These are phyloP conservation scores for Clitoria ternatea DNA, from an alignment of 306 rosid genomes.

Conservation along the genomic window DNA sequence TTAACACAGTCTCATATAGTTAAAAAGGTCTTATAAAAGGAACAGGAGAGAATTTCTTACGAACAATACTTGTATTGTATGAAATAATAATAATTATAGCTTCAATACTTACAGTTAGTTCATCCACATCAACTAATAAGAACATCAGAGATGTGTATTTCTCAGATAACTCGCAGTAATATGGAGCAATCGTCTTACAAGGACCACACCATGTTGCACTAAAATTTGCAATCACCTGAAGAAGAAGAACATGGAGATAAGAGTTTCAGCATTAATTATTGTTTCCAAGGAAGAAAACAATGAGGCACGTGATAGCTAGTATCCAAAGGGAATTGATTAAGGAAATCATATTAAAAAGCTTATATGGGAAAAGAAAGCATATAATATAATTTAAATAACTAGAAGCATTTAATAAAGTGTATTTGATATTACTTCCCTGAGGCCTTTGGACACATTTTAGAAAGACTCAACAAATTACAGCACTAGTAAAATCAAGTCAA, in stretches of 20 bases:
- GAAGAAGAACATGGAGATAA: constrained; percentile 32
- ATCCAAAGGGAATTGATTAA: not conserved
- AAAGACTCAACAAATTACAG: not conserved
- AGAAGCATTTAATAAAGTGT: not conserved
- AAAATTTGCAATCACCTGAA: constrained; percentile 92
- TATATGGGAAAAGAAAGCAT: not conserved
- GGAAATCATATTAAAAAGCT: not conserved
- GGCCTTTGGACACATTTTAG: not conserved
- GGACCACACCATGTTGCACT: constrained; percentile 99
- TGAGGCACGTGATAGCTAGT: not conserved
- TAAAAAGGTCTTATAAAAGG: too few species aligned
- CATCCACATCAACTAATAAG: constrained; percentile 84
- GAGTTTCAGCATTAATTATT: constrained; percentile 15
- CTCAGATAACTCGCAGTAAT: constrained; percentile 74
- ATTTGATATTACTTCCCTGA: not conserved
- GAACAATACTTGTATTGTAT: too few species aligned
- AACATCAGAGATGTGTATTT: constrained; percentile 73
- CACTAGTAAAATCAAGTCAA: not conserved
- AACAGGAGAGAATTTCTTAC: too few species aligned
- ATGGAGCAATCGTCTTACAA: constrained; percentile 78
- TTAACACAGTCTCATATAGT: too few species aligned
- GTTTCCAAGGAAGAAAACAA: not conserved
- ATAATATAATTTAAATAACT: not conserved
- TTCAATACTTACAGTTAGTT: constrained; percentile 69
- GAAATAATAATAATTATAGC: not conserved